Evolutionary conservation across 2,329 filamentous ascomycete genomes (phyloP), one percentile per base, ranked within the genome.

Genomic region (Nothophoma quercina): DNA sequence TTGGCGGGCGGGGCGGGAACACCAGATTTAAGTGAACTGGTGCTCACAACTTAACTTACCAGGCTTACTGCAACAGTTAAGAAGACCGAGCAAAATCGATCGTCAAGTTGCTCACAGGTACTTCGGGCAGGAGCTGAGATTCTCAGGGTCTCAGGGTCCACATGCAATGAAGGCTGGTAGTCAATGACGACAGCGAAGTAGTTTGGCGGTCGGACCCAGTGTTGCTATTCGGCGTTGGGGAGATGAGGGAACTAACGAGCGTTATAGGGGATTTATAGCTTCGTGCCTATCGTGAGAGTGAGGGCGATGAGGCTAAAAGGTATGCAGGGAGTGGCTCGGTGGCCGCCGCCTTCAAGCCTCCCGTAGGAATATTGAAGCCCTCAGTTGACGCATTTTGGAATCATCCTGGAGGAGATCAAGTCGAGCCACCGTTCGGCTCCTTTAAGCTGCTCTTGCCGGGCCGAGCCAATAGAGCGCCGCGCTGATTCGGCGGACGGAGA

Each of bases 351-450:
- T 58, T 59, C 56, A 45, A 60, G 43, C 41, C 57, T 55, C 47
- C 53, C 45, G 55, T 55, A 50, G 44, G 50, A 56, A 56, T 63
- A 71, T 67, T 68, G 67, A 67, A 64, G 64, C 62, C 58, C 44
- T 54, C 51, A 40, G 54, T 59, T 58, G 49, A 60, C 56, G 46
- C 56, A 59, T 65, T 68, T 63, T 64, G 62, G 64, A 69, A 69
- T 59, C 41, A 67, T 64, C 63, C 67, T 64, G 64, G 56, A 51
- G 64, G 43, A 51, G 62, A 72, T 71, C 66, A 59, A 61, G 54
- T 67, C 68, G 62, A 69, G 62, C 60, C 65, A 64, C 59, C 44
- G 41, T 56, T 64, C 55, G 68, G 62, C 64, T 63, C 55, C 21
- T 40, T 44, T 43, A 48, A 38, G 42, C 58, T 56, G 60, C 62